A percentile compares a stretch with the other conserved stretches of the same genome.
These are phyloP conservation scores for Fusarium caatingaense DNA, from an alignment of 2,329 filamentous ascomycete genomes.

Conservation along the genomic window DNA sequence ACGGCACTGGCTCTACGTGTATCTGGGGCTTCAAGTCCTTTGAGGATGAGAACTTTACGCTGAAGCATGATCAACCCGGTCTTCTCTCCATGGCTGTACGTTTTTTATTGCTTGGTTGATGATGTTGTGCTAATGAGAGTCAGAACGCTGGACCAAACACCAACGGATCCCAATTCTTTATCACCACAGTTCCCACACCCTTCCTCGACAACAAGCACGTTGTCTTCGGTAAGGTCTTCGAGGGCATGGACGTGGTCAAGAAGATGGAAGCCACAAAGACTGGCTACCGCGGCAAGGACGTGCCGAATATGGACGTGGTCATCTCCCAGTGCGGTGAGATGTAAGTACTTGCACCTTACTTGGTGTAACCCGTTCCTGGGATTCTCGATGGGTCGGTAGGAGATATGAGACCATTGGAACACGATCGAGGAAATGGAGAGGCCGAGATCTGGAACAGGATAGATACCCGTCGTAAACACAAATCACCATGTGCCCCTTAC, in stretches of 20 bases:
- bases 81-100: slow-evolving; percentile 92
- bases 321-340: slow-evolving; percentile 94
- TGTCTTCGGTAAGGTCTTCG: slow-evolving; percentile 90
- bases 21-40: slow-evolving; percentile 91
- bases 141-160: slow-evolving; percentile 92
- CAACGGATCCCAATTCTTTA: slow-evolving; percentile 98
- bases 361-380: not conserved
- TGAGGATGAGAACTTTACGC: slow-evolving; percentile 87
- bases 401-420: not conserved
- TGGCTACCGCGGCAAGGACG: slow-evolving; percentile 77
- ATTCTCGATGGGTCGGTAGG: not conserved
- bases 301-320: slow-evolving; percentile 85
- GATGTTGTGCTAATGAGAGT: not conserved
- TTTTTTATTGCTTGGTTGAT: slow-evolving; percentile 36
- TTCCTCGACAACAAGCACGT: slow-evolving; percentile 95
- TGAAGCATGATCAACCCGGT: slow-evolving; percentile 83
- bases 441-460: slow-evolving; percentile 25
- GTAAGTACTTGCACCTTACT: slow-evolving; percentile 58
- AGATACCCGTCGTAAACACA: slow-evolving; percentile 38
- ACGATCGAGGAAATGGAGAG: slow-evolving; percentile 9
- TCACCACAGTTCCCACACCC: slow-evolving; percentile 87
- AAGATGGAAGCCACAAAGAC: slow-evolving; percentile 95
- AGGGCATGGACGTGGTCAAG: slow-evolving; percentile 88
- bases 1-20: slow-evolving; percentile 87
- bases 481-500: slow-evolving; percentile 13